Conservation (phyloP, 2,329 filamentous ascomycete species). For the Paecilomyces sp. region DNA sequence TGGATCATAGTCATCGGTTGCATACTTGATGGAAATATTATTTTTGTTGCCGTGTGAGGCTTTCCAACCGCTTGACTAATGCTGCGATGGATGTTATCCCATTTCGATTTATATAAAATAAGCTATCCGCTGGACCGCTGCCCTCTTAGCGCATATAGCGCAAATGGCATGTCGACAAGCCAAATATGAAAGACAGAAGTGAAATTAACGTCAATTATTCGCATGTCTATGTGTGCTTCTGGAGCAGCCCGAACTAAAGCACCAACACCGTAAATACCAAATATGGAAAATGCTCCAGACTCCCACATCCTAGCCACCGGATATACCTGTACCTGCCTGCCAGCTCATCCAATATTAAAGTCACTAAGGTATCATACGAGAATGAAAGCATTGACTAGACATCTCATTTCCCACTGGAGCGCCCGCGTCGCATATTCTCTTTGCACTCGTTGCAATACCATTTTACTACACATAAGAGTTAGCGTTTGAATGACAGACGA, state of each 20-base stretch:
- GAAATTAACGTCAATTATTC: not conserved
- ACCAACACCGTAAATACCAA: not conserved
- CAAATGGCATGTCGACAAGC: not conserved
- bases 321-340: not conserved
- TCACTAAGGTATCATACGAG: not conserved
- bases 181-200: not conserved
- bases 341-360: not conserved
- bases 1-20: too few relatives aligned
- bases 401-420: constrained; percentile 7
- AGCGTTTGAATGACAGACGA: constrained; percentile 4
- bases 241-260: not conserved
- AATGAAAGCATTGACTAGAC: not conserved
- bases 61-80: too few relatives aligned
- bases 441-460: constrained; percentile 80
- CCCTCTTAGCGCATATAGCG: too few relatives aligned
- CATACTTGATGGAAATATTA: too few relatives aligned
- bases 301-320: not conserved
- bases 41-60: too few relatives aligned
- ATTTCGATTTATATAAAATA: too few relatives aligned
- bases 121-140: too few relatives aligned
- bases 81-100: too few relatives aligned
- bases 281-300: not conserved
- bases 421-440: constrained; percentile 52
- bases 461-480: constrained; percentile 51
- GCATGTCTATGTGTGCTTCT: not conserved